phyloP scores from a whole-genome alignment of 345 rosid species.

The Aquilaria sinensis region DNA sequence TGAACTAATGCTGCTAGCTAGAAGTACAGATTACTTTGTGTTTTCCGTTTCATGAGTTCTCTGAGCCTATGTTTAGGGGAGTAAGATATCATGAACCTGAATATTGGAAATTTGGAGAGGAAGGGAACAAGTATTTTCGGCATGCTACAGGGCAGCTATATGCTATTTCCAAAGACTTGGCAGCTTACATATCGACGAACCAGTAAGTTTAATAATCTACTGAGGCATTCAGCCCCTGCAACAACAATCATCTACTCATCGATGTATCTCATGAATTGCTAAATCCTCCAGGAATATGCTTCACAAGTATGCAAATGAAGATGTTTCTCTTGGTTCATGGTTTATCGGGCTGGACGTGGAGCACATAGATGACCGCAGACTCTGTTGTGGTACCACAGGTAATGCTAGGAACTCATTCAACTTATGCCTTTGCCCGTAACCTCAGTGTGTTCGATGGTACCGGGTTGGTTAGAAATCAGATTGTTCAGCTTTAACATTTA shows the following conservation, averaged over 20 bases:
- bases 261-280: slow-evolving; percentile 15
- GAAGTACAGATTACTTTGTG: slow-evolving; percentile 2
- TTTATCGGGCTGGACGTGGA: slow-evolving; percentile 86
- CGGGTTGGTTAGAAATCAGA: too few relatives aligned
- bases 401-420: slow-evolving; percentile 12
- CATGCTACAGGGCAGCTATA: slow-evolving; percentile 91
- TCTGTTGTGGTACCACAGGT: slow-evolving; percentile 96
- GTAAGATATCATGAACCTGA: slow-evolving; percentile 90
- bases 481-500: too few relatives aligned
- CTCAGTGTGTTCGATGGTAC: too few relatives aligned
- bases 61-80: slow-evolving; percentile 38
- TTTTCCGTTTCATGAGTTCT: slow-evolving; percentile 8
- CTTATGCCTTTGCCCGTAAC: too few relatives aligned
- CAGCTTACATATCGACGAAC: slow-evolving; percentile 68
- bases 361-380: slow-evolving; percentile 86
- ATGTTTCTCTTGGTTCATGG: slow-evolving; percentile 91
- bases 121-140: slow-evolving; percentile 82
- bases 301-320: slow-evolving; percentile 79
- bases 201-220: slow-evolving; percentile 36
- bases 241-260: slow-evolving; percentile 1
- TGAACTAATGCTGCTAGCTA: not conserved
- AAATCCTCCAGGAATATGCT: slow-evolving; percentile 54
- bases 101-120: slow-evolving; percentile 92
- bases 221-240: not conserved
- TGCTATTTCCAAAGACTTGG: slow-evolving; percentile 73